phyloP scores from a whole-genome alignment of 192 early-diverging fungal species.

The Mortierella alpina region DNA sequence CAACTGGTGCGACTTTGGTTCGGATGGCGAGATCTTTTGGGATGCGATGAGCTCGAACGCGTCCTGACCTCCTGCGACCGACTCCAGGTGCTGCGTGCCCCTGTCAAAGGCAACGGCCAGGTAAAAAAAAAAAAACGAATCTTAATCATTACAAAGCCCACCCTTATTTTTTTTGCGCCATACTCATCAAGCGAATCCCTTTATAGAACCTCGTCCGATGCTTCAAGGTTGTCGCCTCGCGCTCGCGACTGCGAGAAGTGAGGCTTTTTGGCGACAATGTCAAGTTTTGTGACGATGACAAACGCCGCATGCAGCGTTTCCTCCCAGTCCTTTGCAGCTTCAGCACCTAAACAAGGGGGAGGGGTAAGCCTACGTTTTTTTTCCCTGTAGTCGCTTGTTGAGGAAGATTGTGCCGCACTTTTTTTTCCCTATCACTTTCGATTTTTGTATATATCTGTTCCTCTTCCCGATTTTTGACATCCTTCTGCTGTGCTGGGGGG shows the following conservation, averaged over 20 bases:
- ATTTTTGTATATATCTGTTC: no score
- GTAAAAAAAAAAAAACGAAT: conserved; percentile 3
- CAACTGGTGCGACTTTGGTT: conserved; percentile 53
- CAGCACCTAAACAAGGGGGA: conserved; percentile 20
- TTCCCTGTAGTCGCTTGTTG: no score
- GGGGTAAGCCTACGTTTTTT: neutral
- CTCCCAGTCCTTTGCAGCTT: conserved; percentile 47
- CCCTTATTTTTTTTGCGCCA: neutral
- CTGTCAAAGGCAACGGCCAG: conserved; percentile 56
- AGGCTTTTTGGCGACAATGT: conserved; percentile 51
- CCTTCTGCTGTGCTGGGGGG: no score
- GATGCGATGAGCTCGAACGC: conserved; percentile 43
- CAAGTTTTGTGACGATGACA: conserved; percentile 55
- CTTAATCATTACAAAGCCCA: neutral
- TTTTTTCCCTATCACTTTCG: no score
- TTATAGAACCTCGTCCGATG: conserved; percentile 46
- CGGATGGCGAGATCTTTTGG: conserved; percentile 52
- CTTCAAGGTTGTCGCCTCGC: conserved; percentile 40
- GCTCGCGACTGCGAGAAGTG: conserved; percentile 48
- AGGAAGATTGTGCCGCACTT: no score
- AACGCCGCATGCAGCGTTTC: conserved; percentile 52
- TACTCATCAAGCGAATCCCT: no score
- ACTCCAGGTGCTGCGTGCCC: conserved; percentile 48
- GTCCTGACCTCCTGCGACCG: conserved; percentile 48
- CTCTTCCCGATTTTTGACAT: no score